Percentiles rank a stretch among this genome's conserved stretches.
Evolutionary conservation across 2,329 filamentous ascomycete genomes (phyloP).

Genomic region (Nigrograna mackinnonii): DNA sequence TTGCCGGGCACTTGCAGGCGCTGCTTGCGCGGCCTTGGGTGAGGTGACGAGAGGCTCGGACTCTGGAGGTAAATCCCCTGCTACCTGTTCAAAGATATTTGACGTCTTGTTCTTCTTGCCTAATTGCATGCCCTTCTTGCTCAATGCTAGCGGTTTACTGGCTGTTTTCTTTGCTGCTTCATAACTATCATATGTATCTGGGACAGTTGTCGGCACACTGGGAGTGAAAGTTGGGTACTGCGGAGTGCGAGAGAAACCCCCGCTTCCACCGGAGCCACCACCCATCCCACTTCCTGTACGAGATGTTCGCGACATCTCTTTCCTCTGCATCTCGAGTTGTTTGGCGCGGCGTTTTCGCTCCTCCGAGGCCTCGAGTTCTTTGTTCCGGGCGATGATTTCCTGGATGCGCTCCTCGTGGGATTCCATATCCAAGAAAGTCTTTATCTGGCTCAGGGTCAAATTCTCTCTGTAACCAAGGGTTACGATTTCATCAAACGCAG

Average conservation of each 20-base stretch:
- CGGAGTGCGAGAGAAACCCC: constrained; percentile 69
- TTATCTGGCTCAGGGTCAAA: constrained; percentile 94
- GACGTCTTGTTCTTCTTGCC: constrained; percentile 98
- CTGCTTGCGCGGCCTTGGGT: constrained; percentile 55
- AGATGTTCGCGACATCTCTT: constrained; percentile 83
- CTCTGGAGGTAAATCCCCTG: constrained; percentile 86
- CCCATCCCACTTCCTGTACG: constrained; percentile 47
- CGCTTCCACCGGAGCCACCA: constrained; percentile 39
- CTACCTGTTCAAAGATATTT: constrained; percentile 95
- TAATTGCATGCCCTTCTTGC: constrained; percentile 98
- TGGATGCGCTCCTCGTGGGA: constrained; percentile 98
- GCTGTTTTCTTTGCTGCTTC: constrained; percentile 97
- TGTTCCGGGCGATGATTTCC: constrained; percentile 76
- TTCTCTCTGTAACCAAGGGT: constrained; percentile 96
- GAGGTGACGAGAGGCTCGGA: constrained; percentile 76
- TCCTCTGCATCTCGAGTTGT: constrained; percentile 97
- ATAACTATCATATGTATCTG: constrained; percentile 89
- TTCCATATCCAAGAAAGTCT: constrained; percentile 99
- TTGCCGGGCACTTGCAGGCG: constrained; percentile 58
- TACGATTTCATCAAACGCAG: constrained; percentile 96
- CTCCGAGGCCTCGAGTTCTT: constrained; percentile 96
- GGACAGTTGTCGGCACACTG: constrained; percentile 71
- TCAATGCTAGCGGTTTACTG: constrained; percentile 75
- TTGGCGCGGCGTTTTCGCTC: constrained; percentile 99
- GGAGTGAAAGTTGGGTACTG: constrained; percentile 89